Percentiles rank a stretch among this genome's conserved stretches.
Evolutionary conservation across 2,329 filamentous ascomycete genomes (phyloP).

Genomic region (Ceratocystis cubensis): DNA sequence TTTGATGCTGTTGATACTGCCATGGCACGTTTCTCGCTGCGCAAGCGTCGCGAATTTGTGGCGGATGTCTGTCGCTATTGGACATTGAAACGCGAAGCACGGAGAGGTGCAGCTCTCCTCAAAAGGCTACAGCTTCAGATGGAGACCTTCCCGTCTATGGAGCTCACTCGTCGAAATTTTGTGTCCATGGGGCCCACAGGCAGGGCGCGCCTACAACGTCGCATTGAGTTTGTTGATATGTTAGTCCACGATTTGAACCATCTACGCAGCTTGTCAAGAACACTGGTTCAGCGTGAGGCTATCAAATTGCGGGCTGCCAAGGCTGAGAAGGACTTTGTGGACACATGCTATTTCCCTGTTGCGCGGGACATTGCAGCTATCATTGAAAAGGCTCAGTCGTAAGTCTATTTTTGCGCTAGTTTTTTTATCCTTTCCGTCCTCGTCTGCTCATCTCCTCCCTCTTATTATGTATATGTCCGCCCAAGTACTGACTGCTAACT

Average conservation of each 20-base stretch:
- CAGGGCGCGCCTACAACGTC: slow-evolving; percentile 59
- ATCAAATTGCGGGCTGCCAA: slow-evolving; percentile 66
- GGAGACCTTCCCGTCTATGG: slow-evolving; percentile 95
- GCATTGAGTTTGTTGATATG: slow-evolving; percentile 76
- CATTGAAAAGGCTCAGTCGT: slow-evolving; percentile 69
- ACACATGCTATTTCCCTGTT: slow-evolving; percentile 86
- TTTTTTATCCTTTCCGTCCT: background rate
- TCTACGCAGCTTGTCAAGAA: slow-evolving; percentile 56
- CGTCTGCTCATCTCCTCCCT: too few relatives aligned
- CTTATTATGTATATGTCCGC: too few relatives aligned
- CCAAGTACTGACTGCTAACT: slow-evolving; percentile 1
- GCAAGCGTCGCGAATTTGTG: slow-evolving; percentile 83
- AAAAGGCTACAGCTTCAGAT: slow-evolving; percentile 90
- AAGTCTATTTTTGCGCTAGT: slow-evolving; percentile 34
- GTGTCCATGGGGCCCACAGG: slow-evolving; percentile 85
- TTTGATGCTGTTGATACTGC: slow-evolving; percentile 77
- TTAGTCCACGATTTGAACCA: slow-evolving; percentile 66
- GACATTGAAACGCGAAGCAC: slow-evolving; percentile 90
- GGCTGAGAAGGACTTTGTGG: slow-evolving; percentile 65
- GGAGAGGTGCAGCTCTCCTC: slow-evolving; percentile 77
- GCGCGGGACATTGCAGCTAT: slow-evolving; percentile 63
- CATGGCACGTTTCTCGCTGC: slow-evolving; percentile 63
- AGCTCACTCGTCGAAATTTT: slow-evolving; percentile 89
- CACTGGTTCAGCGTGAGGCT: slow-evolving; percentile 62
- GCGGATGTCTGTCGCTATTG: slow-evolving; percentile 93